A percentile compares a stretch with the other conserved stretches of the same genome.
Evolutionary conservation across 2,329 filamentous ascomycete species (phyloP).

Genomic region (Trichophaea hybrida): DNA sequence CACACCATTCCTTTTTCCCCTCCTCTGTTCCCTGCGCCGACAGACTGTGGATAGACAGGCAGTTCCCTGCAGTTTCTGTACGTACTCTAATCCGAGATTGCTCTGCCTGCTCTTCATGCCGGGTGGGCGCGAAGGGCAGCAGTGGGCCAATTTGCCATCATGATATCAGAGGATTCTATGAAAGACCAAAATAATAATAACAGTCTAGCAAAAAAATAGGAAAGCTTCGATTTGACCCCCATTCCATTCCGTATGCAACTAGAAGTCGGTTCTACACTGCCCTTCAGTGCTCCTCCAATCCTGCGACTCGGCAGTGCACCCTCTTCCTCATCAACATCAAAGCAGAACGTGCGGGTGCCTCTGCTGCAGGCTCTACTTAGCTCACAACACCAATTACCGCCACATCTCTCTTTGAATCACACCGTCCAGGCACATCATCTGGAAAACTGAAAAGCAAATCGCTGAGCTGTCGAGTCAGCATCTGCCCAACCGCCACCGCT

Average conservation of each 20-base stretch:
- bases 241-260: neutral
- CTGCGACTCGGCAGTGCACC: constrained; percentile 1
- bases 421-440: neutral
- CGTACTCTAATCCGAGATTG: neutral
- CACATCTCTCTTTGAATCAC: neutral
- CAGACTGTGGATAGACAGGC: neutral
- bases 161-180: neutral
- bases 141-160: neutral
- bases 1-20: neutral
- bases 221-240: neutral
- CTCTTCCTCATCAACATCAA: neutral
- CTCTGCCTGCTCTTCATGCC: neutral
- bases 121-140: neutral
- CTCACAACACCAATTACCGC: neutral
- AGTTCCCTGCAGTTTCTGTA: neutral
- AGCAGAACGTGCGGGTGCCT: neutral
- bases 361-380: neutral
- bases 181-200: neutral
- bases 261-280: neutral
- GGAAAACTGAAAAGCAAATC: neutral
- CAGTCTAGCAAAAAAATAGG: neutral
- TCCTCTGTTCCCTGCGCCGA: neutral
- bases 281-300: neutral
- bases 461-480: constrained; percentile 2
- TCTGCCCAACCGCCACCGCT: neutral